Conservation (phyloP, 2,329 filamentous ascomycete genomes). For the Chaetoscypha palmicola region DNA sequence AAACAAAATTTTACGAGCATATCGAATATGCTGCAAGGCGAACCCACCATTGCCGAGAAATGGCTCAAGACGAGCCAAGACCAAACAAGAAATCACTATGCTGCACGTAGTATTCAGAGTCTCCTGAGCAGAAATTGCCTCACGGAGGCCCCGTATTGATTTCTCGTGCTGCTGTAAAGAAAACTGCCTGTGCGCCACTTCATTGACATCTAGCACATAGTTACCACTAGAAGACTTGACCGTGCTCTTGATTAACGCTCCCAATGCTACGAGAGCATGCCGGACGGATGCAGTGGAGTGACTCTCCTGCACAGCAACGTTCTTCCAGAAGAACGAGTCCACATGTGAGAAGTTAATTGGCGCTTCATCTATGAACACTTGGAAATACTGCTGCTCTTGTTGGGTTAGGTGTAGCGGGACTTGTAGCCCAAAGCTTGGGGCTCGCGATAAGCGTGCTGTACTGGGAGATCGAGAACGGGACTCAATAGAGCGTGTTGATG, state of each 20-base stretch:
- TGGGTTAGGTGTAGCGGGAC: conserved; percentile 7
- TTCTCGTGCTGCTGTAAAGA: conserved; percentile 25
- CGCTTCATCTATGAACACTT: conserved; percentile 19
- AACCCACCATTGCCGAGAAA: conserved; percentile 40
- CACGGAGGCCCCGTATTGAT: conserved; percentile 20
- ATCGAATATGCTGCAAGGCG: conserved; percentile 48
- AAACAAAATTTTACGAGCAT: conserved; percentile 23
- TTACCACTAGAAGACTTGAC: conserved; percentile 9
- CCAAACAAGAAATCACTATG: conserved; percentile 20
- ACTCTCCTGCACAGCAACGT: conserved; percentile 17
- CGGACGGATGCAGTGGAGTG: conserved; percentile 17
- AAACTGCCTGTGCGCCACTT: conserved; percentile 20
- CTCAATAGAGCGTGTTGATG: neutral
- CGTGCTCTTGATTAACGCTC: conserved; percentile 19
- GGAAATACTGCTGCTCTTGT: conserved; percentile 22
- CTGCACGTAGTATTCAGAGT: conserved; percentile 4
- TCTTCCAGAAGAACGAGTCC: conserved; percentile 45
- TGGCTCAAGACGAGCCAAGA: conserved; percentile 24
- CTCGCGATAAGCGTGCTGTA: conserved; percentile 2
- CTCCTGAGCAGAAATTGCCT: conserved; percentile 12
- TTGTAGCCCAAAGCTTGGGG: conserved; percentile 2
- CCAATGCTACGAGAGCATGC: conserved; percentile 25
- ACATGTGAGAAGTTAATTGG: conserved; percentile 10
- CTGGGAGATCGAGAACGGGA: conserved; percentile 12
- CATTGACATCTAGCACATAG: conserved; percentile 16